Evolutionary conservation across 257 asterid species (phyloP), one percentile per base, ranked within the genome.

Genomic region (Leonotis leonurus): DNA sequence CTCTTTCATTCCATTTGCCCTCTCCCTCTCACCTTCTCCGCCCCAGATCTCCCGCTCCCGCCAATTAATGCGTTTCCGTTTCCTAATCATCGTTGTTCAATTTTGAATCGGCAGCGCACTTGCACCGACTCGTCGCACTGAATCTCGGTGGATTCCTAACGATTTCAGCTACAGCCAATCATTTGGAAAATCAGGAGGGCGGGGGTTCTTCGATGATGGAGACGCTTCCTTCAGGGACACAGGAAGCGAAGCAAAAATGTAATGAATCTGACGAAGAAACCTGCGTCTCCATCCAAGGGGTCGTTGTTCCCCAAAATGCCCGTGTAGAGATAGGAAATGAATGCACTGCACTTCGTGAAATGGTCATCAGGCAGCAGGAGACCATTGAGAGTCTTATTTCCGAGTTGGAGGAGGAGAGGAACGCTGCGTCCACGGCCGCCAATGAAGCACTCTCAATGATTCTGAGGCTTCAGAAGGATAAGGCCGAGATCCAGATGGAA

Each of bases 391-490:
- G 80, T 45, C 88, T 92, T 48, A 67, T 82, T 30, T 46, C 71
- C 14, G 99, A 92, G 78, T 71, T 92, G 83, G 99, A 92, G 62
- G 97, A 89, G 78, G 99, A 92, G 82, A 87, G 99, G 80, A 89
- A 82, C 44, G 99, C 97, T 1, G 73, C 97, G 7, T 80, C 95
- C 3, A 86, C 97, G 8, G 97, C 99, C 74, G 97, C 99, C 60
- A 89, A 78, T 33, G 99, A 92, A 78, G 95, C 99, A 0, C 84
- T 92, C 94, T 92, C 99, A 3, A 92, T 92, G 99, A 92, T 89
- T 61, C 80, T 89, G 76, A 81, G 95, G 82, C 68, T 92, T 81
- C 99, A 92, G 81, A 80, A 97, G 57, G 97, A 86, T 63, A 92
- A 92, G 59, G 94, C 95, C 3, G 97, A 85, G 86, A 56, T 81